These are phyloP conservation scores for Sclerotinia spermophila DNA, from an alignment of 2,329 filamentous ascomycete genomes.

Conservation along the genomic window DNA sequence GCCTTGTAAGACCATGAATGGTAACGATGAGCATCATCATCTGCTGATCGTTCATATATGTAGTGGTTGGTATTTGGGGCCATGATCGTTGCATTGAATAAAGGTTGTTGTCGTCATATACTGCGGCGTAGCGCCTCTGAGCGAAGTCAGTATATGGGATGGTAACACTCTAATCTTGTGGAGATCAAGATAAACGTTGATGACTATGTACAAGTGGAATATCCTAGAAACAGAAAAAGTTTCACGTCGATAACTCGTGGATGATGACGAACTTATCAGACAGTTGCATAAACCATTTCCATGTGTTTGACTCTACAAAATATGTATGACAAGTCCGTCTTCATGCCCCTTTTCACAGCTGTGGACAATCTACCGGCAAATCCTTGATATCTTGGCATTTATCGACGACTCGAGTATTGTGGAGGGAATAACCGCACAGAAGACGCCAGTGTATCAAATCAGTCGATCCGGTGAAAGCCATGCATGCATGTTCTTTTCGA, in stretches of 20 bases:
- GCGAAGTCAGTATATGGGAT: background rate
- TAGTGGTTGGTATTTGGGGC: background rate
- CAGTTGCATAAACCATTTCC: background rate
- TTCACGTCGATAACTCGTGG: background rate
- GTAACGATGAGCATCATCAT: background rate
- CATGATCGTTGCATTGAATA: background rate
- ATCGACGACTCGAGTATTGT: background rate
- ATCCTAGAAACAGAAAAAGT: background rate
- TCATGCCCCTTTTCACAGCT: slow-evolving; percentile 1
- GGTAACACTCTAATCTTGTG: background rate
- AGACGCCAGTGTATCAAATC: background rate
- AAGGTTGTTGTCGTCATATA: background rate
- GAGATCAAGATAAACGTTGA: background rate
- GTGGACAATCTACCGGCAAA: background rate
- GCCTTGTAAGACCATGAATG: background rate
- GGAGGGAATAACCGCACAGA: background rate
- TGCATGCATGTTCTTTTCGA: background rate
- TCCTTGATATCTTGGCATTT: background rate
- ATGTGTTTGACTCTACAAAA: background rate
- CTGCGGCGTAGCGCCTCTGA: background rate
- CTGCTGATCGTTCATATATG: background rate
- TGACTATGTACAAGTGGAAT: background rate
- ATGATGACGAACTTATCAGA: background rate
- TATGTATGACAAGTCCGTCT: background rate
- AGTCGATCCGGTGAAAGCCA: background rate